Evolutionary conservation across 2,329 filamentous ascomycete species (phyloP).

Genomic region (Metarhizium sp.): DNA sequence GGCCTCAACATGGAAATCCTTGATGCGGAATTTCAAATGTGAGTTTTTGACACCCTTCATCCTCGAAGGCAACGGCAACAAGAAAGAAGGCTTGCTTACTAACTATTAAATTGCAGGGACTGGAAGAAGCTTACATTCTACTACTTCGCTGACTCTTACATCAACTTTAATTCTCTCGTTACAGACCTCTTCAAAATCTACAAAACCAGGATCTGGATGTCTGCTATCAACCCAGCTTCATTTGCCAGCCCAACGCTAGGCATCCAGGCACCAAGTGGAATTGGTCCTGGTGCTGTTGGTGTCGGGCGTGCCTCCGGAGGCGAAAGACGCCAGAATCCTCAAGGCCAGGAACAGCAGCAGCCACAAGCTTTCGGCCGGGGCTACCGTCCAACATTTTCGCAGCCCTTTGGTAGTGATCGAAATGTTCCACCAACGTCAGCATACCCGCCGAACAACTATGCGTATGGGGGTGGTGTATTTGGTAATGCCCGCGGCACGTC

Average conservation of each 20-base stretch:
- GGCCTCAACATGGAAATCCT: slow-evolving; percentile 96
- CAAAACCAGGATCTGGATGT: slow-evolving; percentile 99
- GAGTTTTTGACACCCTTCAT: slow-evolving; percentile 30
- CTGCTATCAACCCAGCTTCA: slow-evolving; percentile 93
- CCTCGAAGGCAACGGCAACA: neutral
- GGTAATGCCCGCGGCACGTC: slow-evolving; percentile 21
- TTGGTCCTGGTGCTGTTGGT: slow-evolving; percentile 57
- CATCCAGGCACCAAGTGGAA: slow-evolving; percentile 57
- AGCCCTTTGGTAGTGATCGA: slow-evolving; percentile 33
- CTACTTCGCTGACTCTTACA: slow-evolving; percentile 96
- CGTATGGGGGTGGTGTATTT: slow-evolving; percentile 23
- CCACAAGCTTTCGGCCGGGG: slow-evolving; percentile 28
- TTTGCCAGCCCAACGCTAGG: slow-evolving; percentile 74
- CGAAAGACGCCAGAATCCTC: slow-evolving; percentile 41
- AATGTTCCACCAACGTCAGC: slow-evolving; percentile 26
- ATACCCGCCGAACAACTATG: slow-evolving; percentile 25
- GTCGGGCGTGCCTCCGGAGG: slow-evolving; percentile 35
- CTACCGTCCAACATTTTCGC: slow-evolving; percentile 33
- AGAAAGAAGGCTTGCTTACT: slow-evolving; percentile 1
- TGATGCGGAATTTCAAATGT: slow-evolving; percentile 98
- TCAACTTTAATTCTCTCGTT: slow-evolving; percentile 97
- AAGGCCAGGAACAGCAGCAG: slow-evolving; percentile 23
- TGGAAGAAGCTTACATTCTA: slow-evolving; percentile 99
- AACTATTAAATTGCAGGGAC: slow-evolving; percentile 52
- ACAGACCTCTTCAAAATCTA: slow-evolving; percentile 98